Base-by-base conservation (phyloP, 2,329 filamentous ascomycete genomes). In the Fusarium drepaniforme region DNA sequence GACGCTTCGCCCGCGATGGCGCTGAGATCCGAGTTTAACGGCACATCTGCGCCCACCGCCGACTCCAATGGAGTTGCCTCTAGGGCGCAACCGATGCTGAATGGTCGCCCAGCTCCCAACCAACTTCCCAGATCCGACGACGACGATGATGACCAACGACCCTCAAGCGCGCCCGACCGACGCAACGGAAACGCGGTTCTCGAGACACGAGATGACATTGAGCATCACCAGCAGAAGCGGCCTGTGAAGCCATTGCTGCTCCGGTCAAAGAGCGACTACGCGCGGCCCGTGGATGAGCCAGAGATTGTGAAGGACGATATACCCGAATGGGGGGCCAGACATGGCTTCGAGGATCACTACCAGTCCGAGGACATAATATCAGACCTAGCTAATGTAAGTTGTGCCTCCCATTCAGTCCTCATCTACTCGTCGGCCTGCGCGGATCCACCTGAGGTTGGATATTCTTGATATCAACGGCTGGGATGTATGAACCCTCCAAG, bases 261-360 rank as follows among this genome's bases (percentile, higher is more conserved):
- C 62, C 86, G 90, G 64, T 90, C 90, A 67, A 90, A 88, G 82
- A 91, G 89, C 80, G 89, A 91, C 75, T 87, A 86, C 76, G 84
- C 82, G 51, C 85, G 85, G 30, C 81, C 84, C 42, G 83, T 85
- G 28, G 80, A 85, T 18, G 83, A 86, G 21, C 72, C 82, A 49
- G 85, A 86, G 49, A 80, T 82, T 60, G 77, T 81, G 33, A 86
- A 87, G 16, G 86, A 88, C 5, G 86, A 88, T 49, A 82, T 87
- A 37, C 83, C 84, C 51, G 86, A 88, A 75, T 89, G 88, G 87
- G 89, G 89, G 9, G 88, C 88, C 82, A 90, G 96, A 59, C 96
- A 98, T 85, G 96, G 96, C 58, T 98, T 97, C 86, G 95, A 97
- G 81, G 93, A 96, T 77, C 95, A 98, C 83, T 95, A 97, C 82